Evolutionary conservation across 257 asterid genomes (phyloP).

Genomic region (Scutellaria minor): DNA sequence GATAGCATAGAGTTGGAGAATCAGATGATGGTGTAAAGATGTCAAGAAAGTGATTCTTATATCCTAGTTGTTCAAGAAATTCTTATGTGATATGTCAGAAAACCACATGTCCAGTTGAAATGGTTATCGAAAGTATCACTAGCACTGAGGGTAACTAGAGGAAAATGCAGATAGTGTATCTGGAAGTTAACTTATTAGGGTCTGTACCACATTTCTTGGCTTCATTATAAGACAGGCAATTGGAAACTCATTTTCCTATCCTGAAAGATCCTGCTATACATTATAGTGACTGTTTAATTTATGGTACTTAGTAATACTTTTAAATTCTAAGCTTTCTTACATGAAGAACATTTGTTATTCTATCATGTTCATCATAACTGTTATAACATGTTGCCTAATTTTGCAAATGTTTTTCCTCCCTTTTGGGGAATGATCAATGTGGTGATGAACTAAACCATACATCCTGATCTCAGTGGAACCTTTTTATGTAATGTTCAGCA

Average conservation of each 20-base stretch:
- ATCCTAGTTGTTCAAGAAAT: neutral
- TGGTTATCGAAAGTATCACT: neutral
- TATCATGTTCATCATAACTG: neutral
- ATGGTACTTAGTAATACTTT: slow-evolving; percentile 1
- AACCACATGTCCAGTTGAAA: slow-evolving; percentile 7
- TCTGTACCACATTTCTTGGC: slow-evolving; percentile 8
- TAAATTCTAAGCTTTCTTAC: neutral
- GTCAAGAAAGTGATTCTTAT: neutral
- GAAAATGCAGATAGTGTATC: neutral
- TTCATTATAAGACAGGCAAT: slow-evolving; percentile 8
- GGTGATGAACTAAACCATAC: slow-evolving; percentile 1
- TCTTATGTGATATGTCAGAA: neutral
- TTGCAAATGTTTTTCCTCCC: neutral
- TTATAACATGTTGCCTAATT: slow-evolving; percentile 5
- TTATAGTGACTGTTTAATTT: neutral
- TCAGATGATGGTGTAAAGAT: slow-evolving; percentile 13
- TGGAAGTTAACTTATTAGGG: slow-evolving; percentile 12
- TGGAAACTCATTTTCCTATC: neutral
- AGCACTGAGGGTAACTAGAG: neutral
- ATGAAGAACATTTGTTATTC: neutral
- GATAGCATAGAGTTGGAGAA: neutral
- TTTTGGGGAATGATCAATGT: neutral
- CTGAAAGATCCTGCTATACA: neutral
- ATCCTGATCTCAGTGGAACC: slow-evolving; percentile 7
- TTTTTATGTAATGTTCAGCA: neutral